Evolutionary conservation across 768 basidiomycete species (phyloP), one percentile per base, ranked within the genome.

Genomic region (Pluteus cervinus): DNA sequence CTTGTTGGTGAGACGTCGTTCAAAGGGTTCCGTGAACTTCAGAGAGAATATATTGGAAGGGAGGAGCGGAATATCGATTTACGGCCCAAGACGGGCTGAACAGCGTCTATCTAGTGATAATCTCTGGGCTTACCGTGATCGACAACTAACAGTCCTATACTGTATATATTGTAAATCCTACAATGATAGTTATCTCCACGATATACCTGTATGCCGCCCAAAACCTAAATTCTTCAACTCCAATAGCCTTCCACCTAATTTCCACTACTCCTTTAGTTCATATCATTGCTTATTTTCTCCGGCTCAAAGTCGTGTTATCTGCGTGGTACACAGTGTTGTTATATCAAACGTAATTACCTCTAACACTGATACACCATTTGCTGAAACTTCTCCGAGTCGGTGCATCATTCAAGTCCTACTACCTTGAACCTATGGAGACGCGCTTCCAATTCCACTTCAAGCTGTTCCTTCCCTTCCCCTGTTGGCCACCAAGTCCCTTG

Each of bases 161-260:
- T n/a, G n/a, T n/a, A n/a, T n/a, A n/a, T n/a, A n/a, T n/a, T n/a
- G n/a, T n/a, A n/a, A 50, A 69, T 79, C 2, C 81, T 80, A 32
- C 71, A 62, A 10, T 87, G 86, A 53, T 94, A 96, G 36, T 89
- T 66, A 51, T 89, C 86, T 23, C 84, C 79, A 11, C 94, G 65
- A n/a, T n/a, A n/a, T n/a, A n/a, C 4, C 80, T 78, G 45, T 75
- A 79, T 8, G 91, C 84, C 45, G 94, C 91, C 40, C 69, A 73
- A 50, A 97, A 68, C 57, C 88, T 68, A 94, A 71, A 53, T 86
- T 80, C 30, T 67, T 71, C 42, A 94, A 92, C 51, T 88, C 90
- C 87, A 98, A 84, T 17, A 96, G 66, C 34, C 86, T 66, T 10
- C 94, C 93, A 2, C 81, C 80, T 3, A 93, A n/a, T n/a, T n/a